Evolutionary conservation across 371 early-diverging fungal genomes (phyloP).

Genomic region (Apophysomyces trapeziformis): DNA sequence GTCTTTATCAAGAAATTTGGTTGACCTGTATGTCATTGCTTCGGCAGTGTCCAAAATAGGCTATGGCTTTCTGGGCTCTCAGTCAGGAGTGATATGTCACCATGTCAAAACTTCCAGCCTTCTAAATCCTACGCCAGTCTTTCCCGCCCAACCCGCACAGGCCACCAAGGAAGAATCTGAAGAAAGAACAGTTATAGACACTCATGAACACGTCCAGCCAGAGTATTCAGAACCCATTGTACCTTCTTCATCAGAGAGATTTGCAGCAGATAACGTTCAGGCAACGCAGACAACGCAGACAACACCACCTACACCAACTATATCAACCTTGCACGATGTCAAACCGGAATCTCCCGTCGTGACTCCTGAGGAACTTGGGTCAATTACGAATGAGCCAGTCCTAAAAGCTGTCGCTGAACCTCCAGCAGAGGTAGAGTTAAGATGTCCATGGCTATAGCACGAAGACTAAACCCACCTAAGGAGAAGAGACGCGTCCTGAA

Average conservation of each 20-base stretch:
- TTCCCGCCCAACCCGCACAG: conserved; percentile 8
- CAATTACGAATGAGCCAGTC: conserved; percentile 12
- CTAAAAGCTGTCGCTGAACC: conserved; percentile 10
- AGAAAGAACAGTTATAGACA: conserved; percentile 1
- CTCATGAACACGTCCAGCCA: neutral
- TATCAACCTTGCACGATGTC: neutral
- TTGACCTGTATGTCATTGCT: conserved; percentile 44
- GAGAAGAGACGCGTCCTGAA: conserved; percentile 38
- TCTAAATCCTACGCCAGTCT: conserved; percentile 40
- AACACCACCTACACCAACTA: too few species aligned
- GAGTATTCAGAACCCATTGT: too few species aligned
- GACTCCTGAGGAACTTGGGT: conserved; percentile 12
- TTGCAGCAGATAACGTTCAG: too few species aligned
- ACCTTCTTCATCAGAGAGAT: too few species aligned
- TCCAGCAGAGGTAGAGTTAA: neutral
- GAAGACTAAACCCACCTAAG: conserved; percentile 6
- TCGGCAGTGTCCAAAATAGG: conserved; percentile 37
- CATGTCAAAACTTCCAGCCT: conserved; percentile 50
- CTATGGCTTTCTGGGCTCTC: conserved; percentile 28
- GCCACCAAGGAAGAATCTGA: neutral
- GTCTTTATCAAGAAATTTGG: conserved; percentile 41
- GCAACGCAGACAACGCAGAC: too few species aligned
- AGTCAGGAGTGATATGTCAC: conserved; percentile 36
- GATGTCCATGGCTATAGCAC: neutral
- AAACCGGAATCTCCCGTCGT: neutral